These are phyloP conservation scores for Emergomyces orientalis DNA, from an alignment of 2,329 filamentous ascomycete genomes.

Conservation along the genomic window DNA sequence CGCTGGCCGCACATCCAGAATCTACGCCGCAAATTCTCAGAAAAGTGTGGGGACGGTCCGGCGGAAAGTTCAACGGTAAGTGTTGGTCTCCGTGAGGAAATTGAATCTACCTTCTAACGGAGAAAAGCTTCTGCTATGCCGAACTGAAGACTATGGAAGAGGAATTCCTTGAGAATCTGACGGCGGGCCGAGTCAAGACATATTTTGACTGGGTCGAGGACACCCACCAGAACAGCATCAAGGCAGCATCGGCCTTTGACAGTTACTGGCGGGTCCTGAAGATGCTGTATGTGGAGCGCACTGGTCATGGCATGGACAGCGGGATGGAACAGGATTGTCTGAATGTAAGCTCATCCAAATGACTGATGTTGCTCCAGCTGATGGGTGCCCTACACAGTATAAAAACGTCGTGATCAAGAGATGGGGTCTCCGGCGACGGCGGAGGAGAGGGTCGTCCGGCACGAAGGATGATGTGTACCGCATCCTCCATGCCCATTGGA, in stretches of 20 bases:
- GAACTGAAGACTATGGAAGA: not conserved
- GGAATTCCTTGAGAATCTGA: too few relatives aligned
- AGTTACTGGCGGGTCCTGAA: slow-evolving; percentile 5
- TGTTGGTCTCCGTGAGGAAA: not conserved
- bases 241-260: too few relatives aligned
- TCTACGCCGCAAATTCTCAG: not conserved
- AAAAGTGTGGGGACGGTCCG: not conserved
- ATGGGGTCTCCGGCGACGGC: slow-evolving; percentile 12
- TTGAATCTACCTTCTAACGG: not conserved
- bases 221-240: too few relatives aligned
- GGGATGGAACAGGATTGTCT: not conserved
- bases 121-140: not conserved
- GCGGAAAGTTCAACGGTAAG: not conserved
- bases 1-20: too few relatives aligned
- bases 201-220: too few relatives aligned
- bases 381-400: slow-evolving; percentile 12
- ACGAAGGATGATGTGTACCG: too few relatives aligned
- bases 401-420: slow-evolving; percentile 14
- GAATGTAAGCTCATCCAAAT: not conserved
- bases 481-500: too few relatives aligned
- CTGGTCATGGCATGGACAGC: slow-evolving; percentile 1
- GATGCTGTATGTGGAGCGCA: not conserved
- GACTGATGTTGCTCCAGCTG: slow-evolving; percentile 1
- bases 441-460: slow-evolving; percentile 12
- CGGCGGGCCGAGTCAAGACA: too few relatives aligned